A percentile compares a stretch with the other conserved stretches of the same genome.
Evolutionary conservation across 345 rosid species (phyloP).

Genomic region (Heritiera littoralis): DNA sequence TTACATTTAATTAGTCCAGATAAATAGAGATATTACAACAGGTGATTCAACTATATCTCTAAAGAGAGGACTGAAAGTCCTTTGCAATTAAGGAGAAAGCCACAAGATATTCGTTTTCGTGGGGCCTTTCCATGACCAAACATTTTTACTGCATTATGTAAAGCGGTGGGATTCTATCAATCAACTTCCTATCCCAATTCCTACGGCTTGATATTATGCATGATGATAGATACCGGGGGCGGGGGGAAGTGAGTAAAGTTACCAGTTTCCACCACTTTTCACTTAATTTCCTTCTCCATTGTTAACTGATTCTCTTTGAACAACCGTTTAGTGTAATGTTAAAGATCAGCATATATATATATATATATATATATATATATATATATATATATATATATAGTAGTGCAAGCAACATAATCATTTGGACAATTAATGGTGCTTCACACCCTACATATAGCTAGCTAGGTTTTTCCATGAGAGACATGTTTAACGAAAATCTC

Average conservation of each 20-base stretch:
- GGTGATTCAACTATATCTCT: slow-evolving; percentile 54
- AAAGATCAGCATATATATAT: not conserved
- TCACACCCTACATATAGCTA: not conserved
- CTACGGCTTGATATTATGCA: slow-evolving; percentile 18
- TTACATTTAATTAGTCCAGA: no score
- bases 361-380: no score
- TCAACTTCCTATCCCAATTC: slow-evolving; percentile 20
- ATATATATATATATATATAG: no score
- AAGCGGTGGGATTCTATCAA: slow-evolving; percentile 41
- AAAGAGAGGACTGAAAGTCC: slow-evolving; percentile 6
- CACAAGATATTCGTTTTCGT: slow-evolving; percentile 12
- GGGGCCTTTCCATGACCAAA: slow-evolving; percentile 20
- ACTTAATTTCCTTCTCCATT: not conserved
- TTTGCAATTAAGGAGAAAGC: slow-evolving; percentile 25
- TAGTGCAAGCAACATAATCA: not conserved
- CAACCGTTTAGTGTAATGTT: not conserved
- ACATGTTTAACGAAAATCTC: slow-evolving; percentile 1
- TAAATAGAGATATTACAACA: no score
- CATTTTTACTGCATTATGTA: slow-evolving; percentile 31
- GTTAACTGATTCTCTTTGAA: not conserved
- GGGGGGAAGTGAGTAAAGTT: not conserved
- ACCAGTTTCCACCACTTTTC: not conserved
- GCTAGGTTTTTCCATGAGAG: not conserved
- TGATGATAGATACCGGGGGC: not conserved
- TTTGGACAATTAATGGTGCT: not conserved